These are phyloP conservation scores for Teratosphaeria epicoccoides DNA, from an alignment of 2,329 filamentous ascomycete species.

Conservation along the genomic window DNA sequence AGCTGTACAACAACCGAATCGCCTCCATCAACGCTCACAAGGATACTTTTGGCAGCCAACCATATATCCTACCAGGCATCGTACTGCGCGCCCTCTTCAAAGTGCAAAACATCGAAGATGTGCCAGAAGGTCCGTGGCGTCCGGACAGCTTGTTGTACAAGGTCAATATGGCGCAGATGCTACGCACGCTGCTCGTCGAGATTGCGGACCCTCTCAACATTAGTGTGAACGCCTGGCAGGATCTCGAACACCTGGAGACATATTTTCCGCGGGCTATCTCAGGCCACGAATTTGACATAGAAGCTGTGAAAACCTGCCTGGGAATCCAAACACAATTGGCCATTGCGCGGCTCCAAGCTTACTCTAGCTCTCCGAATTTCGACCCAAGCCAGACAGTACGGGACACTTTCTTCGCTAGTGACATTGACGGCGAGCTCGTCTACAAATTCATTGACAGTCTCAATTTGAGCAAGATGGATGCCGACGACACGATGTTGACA, in stretches of 20 bases:
- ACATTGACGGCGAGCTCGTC: constrained; percentile 12
- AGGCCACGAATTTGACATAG: constrained; percentile 9
- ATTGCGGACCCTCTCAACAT: constrained; percentile 19
- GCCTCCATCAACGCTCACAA: constrained; percentile 26
- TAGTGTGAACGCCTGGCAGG: constrained; percentile 18
- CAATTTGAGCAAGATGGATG: background rate
- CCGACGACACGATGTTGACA: background rate
- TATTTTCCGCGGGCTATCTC: constrained; percentile 17
- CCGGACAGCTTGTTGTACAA: constrained; percentile 34
- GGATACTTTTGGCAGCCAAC: constrained; percentile 28
- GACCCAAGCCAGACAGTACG: constrained; percentile 11
- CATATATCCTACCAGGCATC: constrained; percentile 32
- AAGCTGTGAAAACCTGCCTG: constrained; percentile 14
- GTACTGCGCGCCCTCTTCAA: constrained; percentile 32
- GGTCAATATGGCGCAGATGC: constrained; percentile 35
- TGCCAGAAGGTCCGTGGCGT: constrained; percentile 23
- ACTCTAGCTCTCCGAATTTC: constrained; percentile 10
- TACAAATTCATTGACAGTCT: constrained; percentile 10
- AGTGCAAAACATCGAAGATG: constrained; percentile 14
- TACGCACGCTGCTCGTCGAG: constrained; percentile 27
- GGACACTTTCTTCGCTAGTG: constrained; percentile 14
- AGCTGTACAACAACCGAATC: constrained; percentile 29
- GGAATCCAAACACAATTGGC: constrained; percentile 19
- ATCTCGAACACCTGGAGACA: constrained; percentile 14
- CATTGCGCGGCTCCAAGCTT: constrained; percentile 14